These are phyloP conservation scores for Phlyctochytrium planicorne DNA, from an alignment of 192 early-diverging fungal genomes.

Conservation along the genomic window DNA sequence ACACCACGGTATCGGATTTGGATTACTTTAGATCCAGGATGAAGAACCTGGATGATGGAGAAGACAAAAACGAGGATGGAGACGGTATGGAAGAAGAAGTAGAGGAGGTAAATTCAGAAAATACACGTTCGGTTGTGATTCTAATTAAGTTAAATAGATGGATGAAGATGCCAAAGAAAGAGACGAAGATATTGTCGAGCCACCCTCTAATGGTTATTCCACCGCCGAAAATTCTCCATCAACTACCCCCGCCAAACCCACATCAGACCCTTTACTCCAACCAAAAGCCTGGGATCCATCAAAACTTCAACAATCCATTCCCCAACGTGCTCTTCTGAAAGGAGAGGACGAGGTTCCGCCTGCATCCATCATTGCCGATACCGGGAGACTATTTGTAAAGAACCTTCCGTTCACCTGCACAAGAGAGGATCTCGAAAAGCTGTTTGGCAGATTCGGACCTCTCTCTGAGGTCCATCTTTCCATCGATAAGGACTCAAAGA, in stretches of 20 bases:
- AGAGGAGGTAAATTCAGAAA: not conserved
- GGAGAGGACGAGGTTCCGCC: constrained; percentile 27
- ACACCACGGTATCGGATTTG: constrained; percentile 48
- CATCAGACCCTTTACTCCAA: no score
- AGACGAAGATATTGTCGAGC: no score
- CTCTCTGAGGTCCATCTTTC: constrained; percentile 95
- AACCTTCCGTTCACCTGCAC: constrained; percentile 92
- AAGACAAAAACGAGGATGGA: constrained; percentile 37
- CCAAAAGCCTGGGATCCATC: not conserved
- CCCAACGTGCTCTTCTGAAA: constrained; percentile 17
- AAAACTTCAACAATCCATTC: constrained; percentile 2
- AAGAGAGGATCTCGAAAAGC: constrained; percentile 77
- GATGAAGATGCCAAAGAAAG: no score
- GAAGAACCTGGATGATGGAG: constrained; percentile 42
- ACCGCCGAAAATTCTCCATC: no score
- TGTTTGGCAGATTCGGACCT: constrained; percentile 86
- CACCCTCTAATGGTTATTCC: no score
- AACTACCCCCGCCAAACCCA: no score
- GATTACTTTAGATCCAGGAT: constrained; percentile 52
- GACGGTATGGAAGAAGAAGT: constrained; percentile 12
- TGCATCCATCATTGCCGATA: constrained; percentile 80
- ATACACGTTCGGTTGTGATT: no score
- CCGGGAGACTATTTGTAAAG: constrained; percentile 90
- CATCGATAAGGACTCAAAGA: constrained; percentile 86
- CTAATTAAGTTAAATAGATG: no score